Evolutionary conservation across 2,329 filamentous ascomycete species (phyloP).

Genomic region (Arthrobotrys conoides): DNA sequence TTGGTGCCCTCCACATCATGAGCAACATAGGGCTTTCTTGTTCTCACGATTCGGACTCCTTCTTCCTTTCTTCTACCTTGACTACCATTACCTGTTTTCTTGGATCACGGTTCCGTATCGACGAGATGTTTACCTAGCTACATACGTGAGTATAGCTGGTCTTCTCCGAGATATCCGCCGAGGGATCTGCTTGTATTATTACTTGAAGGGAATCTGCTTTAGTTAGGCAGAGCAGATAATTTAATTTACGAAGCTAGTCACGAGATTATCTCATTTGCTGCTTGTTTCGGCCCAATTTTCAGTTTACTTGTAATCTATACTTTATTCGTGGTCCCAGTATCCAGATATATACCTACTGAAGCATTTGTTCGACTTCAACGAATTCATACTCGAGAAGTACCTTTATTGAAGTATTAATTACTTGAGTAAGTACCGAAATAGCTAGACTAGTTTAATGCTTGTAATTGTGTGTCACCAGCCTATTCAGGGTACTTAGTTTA

Average conservation of each 20-base stretch:
- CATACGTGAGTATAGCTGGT: background rate
- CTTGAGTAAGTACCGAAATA: too few species aligned
- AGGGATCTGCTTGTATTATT: background rate
- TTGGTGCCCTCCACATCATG: background rate
- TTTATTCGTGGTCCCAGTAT: too few species aligned
- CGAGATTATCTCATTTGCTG: background rate
- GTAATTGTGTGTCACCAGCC: too few species aligned
- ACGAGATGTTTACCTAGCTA: slow-evolving; percentile 2
- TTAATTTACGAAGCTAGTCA: background rate
- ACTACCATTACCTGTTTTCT: background rate
- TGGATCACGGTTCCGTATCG: background rate
- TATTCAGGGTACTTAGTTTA: too few species aligned
- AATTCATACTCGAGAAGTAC: too few species aligned
- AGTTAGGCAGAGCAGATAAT: background rate
- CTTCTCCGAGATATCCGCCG: background rate
- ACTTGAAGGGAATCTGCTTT: background rate
- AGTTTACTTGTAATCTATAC: background rate
- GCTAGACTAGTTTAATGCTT: too few species aligned
- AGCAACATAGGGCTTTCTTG: background rate
- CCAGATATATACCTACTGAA: too few species aligned
- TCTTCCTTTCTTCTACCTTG: background rate
- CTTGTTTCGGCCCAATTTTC: background rate
- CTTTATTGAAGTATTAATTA: too few species aligned
- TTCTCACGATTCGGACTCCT: background rate
- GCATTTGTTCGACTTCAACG: too few species aligned